Evolutionary conservation across 2,329 filamentous ascomycete species (phyloP).

Genomic region (Thermoascus crustaceus): DNA sequence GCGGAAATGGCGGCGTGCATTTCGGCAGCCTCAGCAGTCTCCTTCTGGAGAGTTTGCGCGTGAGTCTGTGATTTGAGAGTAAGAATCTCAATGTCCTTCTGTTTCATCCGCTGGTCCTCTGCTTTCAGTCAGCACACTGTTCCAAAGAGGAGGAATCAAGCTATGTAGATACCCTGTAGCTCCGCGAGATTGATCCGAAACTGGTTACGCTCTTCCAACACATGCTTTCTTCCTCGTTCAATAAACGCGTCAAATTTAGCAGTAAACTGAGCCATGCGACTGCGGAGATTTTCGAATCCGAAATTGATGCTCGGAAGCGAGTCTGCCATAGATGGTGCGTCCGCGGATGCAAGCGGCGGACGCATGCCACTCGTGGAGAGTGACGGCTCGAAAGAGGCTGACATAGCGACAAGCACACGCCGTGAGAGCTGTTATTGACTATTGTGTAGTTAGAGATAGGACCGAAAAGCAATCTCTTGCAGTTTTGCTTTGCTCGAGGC

Average conservation of each 20-base stretch:
- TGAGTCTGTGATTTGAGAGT: slow-evolving; percentile 49
- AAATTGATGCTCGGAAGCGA: slow-evolving; percentile 84
- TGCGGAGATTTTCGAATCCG: slow-evolving; percentile 89
- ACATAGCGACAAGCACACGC: too few species aligned
- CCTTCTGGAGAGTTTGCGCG: slow-evolving; percentile 49
- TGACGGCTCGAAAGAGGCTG: slow-evolving; percentile 49
- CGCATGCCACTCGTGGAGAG: slow-evolving; percentile 47
- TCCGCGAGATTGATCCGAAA: slow-evolving; percentile 88
- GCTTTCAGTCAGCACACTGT: background rate
- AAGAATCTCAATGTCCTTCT: slow-evolving; percentile 74
- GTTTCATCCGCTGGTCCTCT: slow-evolving; percentile 91
- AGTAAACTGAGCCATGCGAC: slow-evolving; percentile 90
- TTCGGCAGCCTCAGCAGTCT: slow-evolving; percentile 53
- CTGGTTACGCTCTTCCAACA: slow-evolving; percentile 86
- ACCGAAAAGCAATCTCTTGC: background rate
- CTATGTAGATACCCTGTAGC: slow-evolving; percentile 62
- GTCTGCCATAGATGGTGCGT: slow-evolving; percentile 54
- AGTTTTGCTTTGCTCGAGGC: background rate
- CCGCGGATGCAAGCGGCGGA: slow-evolving; percentile 43
- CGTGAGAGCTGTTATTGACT: too few species aligned
- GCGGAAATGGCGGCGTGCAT: slow-evolving; percentile 53
- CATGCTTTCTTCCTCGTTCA: slow-evolving; percentile 77
- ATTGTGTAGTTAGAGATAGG: too few species aligned
- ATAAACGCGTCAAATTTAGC: slow-evolving; percentile 89
- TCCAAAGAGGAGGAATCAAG: background rate